These are phyloP conservation scores for Blastocystis hominis DNA, from an alignment of 352 stramenopile genomes.

Conservation along the genomic window DNA sequence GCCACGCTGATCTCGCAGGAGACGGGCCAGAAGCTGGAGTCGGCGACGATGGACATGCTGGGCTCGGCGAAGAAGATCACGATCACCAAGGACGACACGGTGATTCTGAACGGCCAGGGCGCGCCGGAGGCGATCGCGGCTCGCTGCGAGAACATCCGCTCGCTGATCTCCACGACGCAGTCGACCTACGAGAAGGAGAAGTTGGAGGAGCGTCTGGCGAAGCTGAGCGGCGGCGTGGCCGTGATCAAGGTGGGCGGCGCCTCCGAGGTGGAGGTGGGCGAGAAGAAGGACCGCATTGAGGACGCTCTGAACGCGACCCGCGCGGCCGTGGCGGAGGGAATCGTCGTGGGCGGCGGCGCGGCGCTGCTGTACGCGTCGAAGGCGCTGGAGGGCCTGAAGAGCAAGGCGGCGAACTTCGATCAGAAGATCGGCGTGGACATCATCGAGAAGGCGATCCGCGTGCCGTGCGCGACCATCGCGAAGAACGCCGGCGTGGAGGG, in stretches of 20 bases:
- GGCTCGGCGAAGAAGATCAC: constrained; percentile 85
- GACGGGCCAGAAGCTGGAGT: constrained; percentile 93
- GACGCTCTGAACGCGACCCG: constrained; percentile 98
- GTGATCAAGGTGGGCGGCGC: constrained; percentile 98
- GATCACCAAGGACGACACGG: constrained; percentile 96
- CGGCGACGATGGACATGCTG: constrained; percentile 83
- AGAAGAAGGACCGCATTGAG: constrained; percentile 99
- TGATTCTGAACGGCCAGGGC: constrained; percentile 88
- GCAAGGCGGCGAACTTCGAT: constrained; percentile 61
- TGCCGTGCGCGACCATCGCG: constrained; percentile 88
- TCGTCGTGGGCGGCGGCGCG: constrained; percentile 92
- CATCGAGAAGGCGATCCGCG: constrained; percentile 75
- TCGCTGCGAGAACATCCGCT: constrained; percentile 84
- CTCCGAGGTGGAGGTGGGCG: constrained; percentile 92
- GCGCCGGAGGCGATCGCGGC: constrained; percentile 84
- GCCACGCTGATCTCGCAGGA: constrained; percentile 94
- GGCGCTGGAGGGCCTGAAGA: constrained; percentile 70
- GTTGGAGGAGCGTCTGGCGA: constrained; percentile 96
- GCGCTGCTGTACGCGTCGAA: constrained; percentile 89
- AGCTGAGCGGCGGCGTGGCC: constrained; percentile 93
- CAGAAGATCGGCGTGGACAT: constrained; percentile 60
- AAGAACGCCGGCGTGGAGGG: constrained; percentile 95
- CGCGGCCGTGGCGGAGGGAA: constrained; percentile 93
- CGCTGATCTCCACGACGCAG: constrained; percentile 86
- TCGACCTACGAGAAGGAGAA: constrained; percentile 99